Evolutionary conservation across 495 filamentous ascomycete species (phyloP).

Genomic region (Thermochaetoides thermophila): DNA sequence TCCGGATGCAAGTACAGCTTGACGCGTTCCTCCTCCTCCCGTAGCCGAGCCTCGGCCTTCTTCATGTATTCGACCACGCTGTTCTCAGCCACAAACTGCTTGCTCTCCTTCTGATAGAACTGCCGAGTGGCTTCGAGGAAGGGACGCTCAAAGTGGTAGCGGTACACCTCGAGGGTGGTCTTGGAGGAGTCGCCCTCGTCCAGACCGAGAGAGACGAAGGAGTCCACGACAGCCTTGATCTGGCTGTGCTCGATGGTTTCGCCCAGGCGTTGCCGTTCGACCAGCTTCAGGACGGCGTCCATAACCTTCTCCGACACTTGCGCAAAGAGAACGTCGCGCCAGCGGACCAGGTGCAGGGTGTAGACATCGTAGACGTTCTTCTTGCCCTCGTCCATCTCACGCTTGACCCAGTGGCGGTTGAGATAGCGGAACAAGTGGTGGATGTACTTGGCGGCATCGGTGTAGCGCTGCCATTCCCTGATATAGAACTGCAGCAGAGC

Average conservation of each 20-base stretch:
- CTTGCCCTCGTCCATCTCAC: conserved; percentile 98
- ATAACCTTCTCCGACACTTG: conserved; percentile 78
- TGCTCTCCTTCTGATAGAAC: conserved; percentile 87
- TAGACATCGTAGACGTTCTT: conserved; percentile 98
- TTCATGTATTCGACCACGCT: conserved; percentile 99
- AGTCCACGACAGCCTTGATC: conserved; percentile 94
- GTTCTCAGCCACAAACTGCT: conserved; percentile 89
- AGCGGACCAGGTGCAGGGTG: conserved; percentile 86
- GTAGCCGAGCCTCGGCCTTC: conserved; percentile 84
- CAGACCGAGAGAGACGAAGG: conserved; percentile 86
- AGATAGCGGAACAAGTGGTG: conserved; percentile 96
- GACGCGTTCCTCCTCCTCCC: conserved; percentile 90
- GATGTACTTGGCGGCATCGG: conserved; percentile 85
- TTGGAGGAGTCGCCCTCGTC: conserved; percentile 89
- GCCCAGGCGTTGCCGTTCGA: conserved; percentile 94
- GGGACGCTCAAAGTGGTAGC: conserved; percentile 77
- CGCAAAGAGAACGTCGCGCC: conserved; percentile 81
- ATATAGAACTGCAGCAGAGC: conserved; percentile 92
- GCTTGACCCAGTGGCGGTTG: conserved; percentile 97
- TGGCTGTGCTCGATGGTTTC: conserved; percentile 96
- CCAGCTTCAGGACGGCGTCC: conserved; percentile 83
- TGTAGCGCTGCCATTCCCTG: conserved; percentile 89
- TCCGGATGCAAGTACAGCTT: conserved; percentile 82
- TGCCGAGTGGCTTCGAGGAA: conserved; percentile 71
- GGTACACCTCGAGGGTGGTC: conserved; percentile 88